Evolutionary conservation across 495 filamentous ascomycete genomes (phyloP), one percentile per base, ranked within the genome.

Genomic region (Hypoxylon subgilvum): DNA sequence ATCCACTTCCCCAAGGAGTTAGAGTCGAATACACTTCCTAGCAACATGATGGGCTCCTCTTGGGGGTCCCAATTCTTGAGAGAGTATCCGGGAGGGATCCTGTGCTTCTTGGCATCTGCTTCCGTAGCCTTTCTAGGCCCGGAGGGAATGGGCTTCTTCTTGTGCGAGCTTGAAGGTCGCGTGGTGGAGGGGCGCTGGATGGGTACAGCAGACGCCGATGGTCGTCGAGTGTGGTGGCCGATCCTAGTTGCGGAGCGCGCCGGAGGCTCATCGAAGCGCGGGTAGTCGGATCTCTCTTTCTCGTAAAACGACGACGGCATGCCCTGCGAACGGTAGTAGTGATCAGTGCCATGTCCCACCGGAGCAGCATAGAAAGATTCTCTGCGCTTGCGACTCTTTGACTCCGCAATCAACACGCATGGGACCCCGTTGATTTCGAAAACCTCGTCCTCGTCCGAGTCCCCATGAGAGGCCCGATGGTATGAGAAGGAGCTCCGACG

Each of bases 1-100:
- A 98, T 93, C 94, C 94, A 98, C 74, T 96, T 96, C 67, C 94
- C 94, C 12, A 98, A 82, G 16, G 90, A 95, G 82, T 96, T 96
- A 72, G 94, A 90, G 68, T 97, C 95, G 69, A 97, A 98, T 38
- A 97, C 94, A 69, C 90, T 95, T 34, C 94, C 94, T 6, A 97
- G 82, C 4, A 98, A 82, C 70, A 96, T 86, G 72, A 98, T 96
- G 25, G 94, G 76, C 63, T 90, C 90, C 74, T 96, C 92, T 36
- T 86, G 86, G 1, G 92, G 93, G 69, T 97, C 95, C 94, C 94
- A 99, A 81, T 99, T 97, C 78, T 97, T 97, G 74, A 91, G 84
- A 27, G 89, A 96, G 76, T 96, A 99, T 39, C 96, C 94, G 1
- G 86, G 72, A 2, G 94, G 95, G 53, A 99, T 97, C 42, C 85